These are phyloP conservation scores for Escallonia rubra DNA, from an alignment of 129 eudicot species.

Conservation along the genomic window DNA sequence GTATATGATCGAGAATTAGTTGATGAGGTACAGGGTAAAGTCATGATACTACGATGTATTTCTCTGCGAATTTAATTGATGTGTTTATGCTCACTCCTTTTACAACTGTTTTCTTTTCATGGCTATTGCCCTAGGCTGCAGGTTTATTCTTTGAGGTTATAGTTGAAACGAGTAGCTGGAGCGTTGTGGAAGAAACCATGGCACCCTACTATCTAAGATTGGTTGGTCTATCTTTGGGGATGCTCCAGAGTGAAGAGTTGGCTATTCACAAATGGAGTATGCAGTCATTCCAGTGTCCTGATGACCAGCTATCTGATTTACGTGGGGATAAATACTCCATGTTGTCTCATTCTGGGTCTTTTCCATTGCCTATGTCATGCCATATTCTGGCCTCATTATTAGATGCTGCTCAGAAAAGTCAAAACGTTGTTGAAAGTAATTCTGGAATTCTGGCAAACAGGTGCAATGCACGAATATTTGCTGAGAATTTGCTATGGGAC, in stretches of 20 bases:
- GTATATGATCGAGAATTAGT: conserved; percentile 37
- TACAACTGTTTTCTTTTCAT: conserved; percentile 11
- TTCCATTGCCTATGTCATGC: conserved; percentile 60
- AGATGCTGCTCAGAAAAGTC: conserved; percentile 47
- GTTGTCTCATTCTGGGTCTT: conserved; percentile 20
- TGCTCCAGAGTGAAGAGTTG: conserved; percentile 37
- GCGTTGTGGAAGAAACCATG: conserved; percentile 53
- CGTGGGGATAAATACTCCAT: conserved; percentile 11
- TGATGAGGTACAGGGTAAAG: conserved; percentile 44
- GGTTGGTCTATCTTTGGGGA: conserved; percentile 55
- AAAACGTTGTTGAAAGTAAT: conserved; percentile 15
- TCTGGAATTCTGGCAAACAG: conserved; percentile 21
- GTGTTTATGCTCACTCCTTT: conserved; percentile 7
- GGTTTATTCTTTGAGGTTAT: conserved; percentile 65
- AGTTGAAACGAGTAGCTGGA: conserved; percentile 69
- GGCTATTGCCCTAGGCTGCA: conserved; percentile 41
- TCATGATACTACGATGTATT: background rate
- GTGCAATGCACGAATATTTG: conserved; percentile 26
- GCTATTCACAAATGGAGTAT: conserved; percentile 40
- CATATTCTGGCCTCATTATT: conserved; percentile 53
- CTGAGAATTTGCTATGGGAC: conserved; percentile 67
- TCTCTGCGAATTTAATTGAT: background rate
- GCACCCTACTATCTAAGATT: conserved; percentile 59
- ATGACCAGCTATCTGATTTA: conserved; percentile 7
- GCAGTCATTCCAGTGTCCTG: background rate